Conservation (phyloP, 257 asterid genomes). For the Phtheirospermum japonicum region DNA sequence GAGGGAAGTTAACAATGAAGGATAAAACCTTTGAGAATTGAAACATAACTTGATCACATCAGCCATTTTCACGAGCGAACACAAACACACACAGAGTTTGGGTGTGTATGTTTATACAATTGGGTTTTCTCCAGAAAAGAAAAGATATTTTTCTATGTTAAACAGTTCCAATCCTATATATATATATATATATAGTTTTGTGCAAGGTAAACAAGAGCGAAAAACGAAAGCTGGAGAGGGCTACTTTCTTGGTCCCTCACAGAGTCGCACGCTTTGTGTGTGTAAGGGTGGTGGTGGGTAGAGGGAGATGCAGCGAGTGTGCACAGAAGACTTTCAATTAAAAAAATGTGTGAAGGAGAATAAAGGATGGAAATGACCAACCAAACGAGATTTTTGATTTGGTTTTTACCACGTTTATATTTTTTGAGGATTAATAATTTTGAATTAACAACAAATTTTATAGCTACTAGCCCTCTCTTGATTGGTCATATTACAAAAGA, state of each 20-base stretch:
- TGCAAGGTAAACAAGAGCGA: neutral
- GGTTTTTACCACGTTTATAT: too few species aligned
- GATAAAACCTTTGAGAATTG: conserved; percentile 39
- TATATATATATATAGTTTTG: too few species aligned
- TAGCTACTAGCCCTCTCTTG: too few species aligned
- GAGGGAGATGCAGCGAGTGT: neutral
- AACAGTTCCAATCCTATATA: neutral
- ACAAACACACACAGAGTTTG: neutral
- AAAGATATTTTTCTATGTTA: too few species aligned
- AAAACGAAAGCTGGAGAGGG: neutral
- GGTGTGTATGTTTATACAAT: neutral
- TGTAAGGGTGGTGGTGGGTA: neutral
- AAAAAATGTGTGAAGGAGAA: conserved; percentile 1
- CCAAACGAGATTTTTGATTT: too few species aligned
- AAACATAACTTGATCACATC: conserved; percentile 1
- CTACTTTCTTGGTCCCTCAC: neutral
- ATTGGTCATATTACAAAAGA: too few species aligned
- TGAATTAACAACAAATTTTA: too few species aligned
- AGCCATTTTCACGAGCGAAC: neutral
- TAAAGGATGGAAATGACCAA: neutral
- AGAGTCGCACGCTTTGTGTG: neutral
- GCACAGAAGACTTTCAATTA: neutral
- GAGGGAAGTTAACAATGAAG: conserved; percentile 47
- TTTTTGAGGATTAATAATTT: too few species aligned
- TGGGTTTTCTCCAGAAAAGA: neutral